phyloP scores from a whole-genome alignment of 768 basidiomycete genomes.

The Crassisporium funariophilum region DNA sequence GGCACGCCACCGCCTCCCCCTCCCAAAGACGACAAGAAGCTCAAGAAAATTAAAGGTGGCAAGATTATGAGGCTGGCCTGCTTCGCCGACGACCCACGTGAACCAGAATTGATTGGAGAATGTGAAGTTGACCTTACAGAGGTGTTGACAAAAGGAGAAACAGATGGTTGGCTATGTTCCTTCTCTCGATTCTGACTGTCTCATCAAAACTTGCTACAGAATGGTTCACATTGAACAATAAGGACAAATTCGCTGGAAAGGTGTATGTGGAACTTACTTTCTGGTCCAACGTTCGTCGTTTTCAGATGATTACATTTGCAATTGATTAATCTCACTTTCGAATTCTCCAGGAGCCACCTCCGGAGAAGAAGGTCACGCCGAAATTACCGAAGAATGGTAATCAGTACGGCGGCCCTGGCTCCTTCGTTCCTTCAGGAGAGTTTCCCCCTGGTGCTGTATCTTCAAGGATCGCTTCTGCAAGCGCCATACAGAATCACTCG shows the following conservation, averaged over 20 bases:
- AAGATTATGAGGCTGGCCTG: constrained; percentile 79
- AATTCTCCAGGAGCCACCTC: constrained; percentile 67
- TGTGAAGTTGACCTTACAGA: constrained; percentile 84
- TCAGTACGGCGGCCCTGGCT: constrained; percentile 80
- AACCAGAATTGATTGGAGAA: constrained; percentile 96
- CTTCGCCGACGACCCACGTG: constrained; percentile 93
- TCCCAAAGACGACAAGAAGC: constrained; percentile 55
- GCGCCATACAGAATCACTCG: constrained; percentile 38
- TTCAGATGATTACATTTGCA: constrained; percentile 5
- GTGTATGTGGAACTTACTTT: constrained; percentile 96
- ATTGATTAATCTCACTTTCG: constrained; percentile 2
- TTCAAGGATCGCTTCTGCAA: constrained; percentile 34
- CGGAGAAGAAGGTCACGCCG: constrained; percentile 62
- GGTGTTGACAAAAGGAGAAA: constrained; percentile 92
- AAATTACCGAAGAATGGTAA: constrained; percentile 53
- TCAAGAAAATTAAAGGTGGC: constrained; percentile 66
- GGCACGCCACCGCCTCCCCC: constrained; percentile 67
- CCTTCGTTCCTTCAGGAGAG: constrained; percentile 61
- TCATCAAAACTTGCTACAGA: constrained; percentile 48
- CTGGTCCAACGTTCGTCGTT: constrained; percentile 78
- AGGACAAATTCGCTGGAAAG: constrained; percentile 93
- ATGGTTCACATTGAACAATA: constrained; percentile 90
- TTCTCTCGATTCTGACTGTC: background rate
- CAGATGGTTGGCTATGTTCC: constrained; percentile 71
- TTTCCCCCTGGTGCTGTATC: constrained; percentile 26